Evolutionary conservation across 805 yeast genomes (phyloP), one percentile per base, ranked within the genome.

Genomic region (Candida nitratophila): DNA sequence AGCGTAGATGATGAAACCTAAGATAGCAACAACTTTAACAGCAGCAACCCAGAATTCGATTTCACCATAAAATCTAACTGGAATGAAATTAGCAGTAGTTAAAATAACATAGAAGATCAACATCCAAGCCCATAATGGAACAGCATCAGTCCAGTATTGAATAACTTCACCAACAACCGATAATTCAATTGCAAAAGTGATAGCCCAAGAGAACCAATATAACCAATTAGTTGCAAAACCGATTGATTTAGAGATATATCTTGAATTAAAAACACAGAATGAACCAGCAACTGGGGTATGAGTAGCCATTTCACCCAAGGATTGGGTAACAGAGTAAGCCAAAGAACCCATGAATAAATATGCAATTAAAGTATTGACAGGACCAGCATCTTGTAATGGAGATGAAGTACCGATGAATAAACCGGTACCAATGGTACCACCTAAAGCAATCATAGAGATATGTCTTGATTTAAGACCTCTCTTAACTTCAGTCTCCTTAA

Each of bases 371-470:
- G 86, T 66, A 42, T 77, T 76, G 11, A 78, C 89, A 1, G 90
- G 90, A 20, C 91, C 91, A 15, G 86, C 80, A 29, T 65, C 55
- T 3, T 62, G 52, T 27, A 83, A 56, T 2, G 86, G 79, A 3
- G 71, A 56, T 5, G 80, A 70, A 35, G 82, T 74, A 57, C 86
- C 80, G 40, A 84, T 77, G 68, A 83, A 81, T 35, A 83, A 68
- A 60, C 90, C 90, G 3, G 89, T 82, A 54, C 90, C 90, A 48
- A 84, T 82, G 30, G 89, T 80, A 49, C 89, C 90, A 48, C 90
- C 91, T 19, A 83, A 68, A 39, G 89, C 87, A 52, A 83, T 77
- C 88, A 83, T 82, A 29, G 83, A 71, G 41, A 83, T 74, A 53
- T 82, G 88, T 55, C 91, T 69, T 17, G 80, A 75, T 58, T 81